phyloP scores from a whole-genome alignment of 805 yeast species.

The Lipomyces mesembrius region DNA sequence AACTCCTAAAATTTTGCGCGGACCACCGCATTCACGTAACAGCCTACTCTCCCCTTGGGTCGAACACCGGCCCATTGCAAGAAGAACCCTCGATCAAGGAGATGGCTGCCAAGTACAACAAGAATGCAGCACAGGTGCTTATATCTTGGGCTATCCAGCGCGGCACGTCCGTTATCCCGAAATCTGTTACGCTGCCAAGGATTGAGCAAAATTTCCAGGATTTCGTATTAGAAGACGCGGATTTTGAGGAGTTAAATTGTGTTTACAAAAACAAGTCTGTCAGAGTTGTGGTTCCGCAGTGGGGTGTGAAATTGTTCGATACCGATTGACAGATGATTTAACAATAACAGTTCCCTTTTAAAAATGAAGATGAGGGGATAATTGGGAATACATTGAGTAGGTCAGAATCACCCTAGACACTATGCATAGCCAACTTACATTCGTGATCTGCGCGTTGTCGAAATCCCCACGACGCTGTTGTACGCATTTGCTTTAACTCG shows the following conservation, averaged over 20 bases:
- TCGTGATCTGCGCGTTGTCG: too few relatives aligned
- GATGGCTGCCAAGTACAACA: slow-evolving; percentile 61
- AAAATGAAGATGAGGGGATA: too few relatives aligned
- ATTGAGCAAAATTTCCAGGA: slow-evolving; percentile 53
- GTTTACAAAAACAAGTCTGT: slow-evolving; percentile 7
- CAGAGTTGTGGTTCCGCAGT: slow-evolving; percentile 27
- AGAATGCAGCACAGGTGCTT: slow-evolving; percentile 57
- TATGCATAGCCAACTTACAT: too few relatives aligned
- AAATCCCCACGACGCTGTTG: too few relatives aligned
- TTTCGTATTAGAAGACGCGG: slow-evolving; percentile 50
- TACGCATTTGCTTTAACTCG: too few relatives aligned
- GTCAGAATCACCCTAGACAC: too few relatives aligned
- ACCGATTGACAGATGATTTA: slow-evolving; percentile 1
- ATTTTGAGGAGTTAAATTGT: slow-evolving; percentile 46
- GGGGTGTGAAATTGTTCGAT: slow-evolving; percentile 21
- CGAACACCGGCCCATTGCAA: slow-evolving; percentile 52
- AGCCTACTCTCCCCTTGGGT: slow-evolving; percentile 81
- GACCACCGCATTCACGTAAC: slow-evolving; percentile 60
- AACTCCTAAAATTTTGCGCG: slow-evolving; percentile 58
- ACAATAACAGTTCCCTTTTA: too few relatives aligned
- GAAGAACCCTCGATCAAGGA: slow-evolving; percentile 49
- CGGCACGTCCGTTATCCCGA: slow-evolving; percentile 66
- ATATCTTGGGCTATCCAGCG: slow-evolving; percentile 62
- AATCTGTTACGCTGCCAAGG: slow-evolving; percentile 70
- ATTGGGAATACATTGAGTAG: too few relatives aligned